Evolutionary conservation across 306 rosid species (phyloP).

Genomic region (Lagenaria siceraria): DNA sequence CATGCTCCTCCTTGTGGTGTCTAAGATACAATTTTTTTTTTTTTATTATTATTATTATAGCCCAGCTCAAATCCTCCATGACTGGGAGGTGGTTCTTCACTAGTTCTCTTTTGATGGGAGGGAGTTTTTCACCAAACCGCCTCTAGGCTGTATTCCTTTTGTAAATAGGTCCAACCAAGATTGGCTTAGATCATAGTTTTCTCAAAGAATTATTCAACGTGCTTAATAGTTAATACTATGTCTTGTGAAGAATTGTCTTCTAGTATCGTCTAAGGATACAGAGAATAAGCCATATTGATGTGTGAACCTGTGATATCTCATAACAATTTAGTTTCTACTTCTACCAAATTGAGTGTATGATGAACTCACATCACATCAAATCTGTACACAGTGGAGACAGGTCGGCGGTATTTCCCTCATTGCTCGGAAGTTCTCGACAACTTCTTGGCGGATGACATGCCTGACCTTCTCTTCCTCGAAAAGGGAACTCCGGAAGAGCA

Average conservation of each 20-base stretch:
- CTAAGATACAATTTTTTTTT: no score
- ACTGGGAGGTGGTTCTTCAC: no score
- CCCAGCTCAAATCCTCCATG: no score
- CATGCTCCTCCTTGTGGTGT: no score
- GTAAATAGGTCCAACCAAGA: no score
- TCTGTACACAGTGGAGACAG: constrained; percentile 54
- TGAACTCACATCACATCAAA: background rate
- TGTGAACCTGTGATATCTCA: background rate
- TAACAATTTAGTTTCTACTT: background rate
- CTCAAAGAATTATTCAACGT: no score
- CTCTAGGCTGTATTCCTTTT: no score
- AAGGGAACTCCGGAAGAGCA: constrained; percentile 66
- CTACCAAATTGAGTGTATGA: background rate
- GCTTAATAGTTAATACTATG: background rate
- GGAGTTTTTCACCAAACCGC: no score
- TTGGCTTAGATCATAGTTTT: no score
- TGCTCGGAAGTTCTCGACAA: constrained; percentile 87
- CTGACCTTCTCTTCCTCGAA: constrained; percentile 53
- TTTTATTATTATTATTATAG: no score
- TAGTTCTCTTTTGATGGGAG: no score
- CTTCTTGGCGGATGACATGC: constrained; percentile 60
- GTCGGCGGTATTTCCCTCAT: constrained; percentile 78
- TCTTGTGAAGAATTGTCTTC: background rate
- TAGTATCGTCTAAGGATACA: background rate
- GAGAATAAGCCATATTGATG: background rate